A percentile compares a stretch with the other conserved stretches of the same genome.
Evolutionary conservation across 257 asterid species (phyloP).

Genomic region (Rauvolfia tetraphylla): DNA sequence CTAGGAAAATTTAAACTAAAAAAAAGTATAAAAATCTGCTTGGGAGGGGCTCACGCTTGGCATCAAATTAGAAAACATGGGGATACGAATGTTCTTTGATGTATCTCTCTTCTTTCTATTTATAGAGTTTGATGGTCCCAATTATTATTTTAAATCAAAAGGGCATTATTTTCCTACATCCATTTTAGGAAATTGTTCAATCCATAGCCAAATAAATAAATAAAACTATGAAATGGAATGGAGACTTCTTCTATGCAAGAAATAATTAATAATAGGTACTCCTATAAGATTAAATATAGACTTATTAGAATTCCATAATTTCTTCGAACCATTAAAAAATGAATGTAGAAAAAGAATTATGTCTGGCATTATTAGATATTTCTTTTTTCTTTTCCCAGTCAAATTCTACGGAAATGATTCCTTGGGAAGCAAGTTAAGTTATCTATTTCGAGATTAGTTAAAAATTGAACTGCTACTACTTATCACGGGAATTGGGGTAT

Average conservation of each 20-base stretch:
- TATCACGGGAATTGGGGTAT: background rate
- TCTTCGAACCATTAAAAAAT: background rate
- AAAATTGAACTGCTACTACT: background rate
- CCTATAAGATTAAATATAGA: no score
- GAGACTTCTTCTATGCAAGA: no score
- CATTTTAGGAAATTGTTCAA: no score
- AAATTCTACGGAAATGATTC: background rate
- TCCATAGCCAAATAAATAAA: no score
- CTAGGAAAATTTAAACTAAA: no score
- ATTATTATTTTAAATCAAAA: no score
- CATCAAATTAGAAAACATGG: background rate
- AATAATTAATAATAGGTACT: no score
- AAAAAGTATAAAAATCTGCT: background rate
- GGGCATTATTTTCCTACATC: no score
- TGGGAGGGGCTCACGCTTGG: background rate
- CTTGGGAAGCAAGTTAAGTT: conserved; percentile 8
- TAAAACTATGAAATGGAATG: background rate
- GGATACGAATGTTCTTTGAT: background rate
- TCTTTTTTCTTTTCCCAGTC: background rate
- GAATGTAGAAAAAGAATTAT: background rate
- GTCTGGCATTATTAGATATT: no score
- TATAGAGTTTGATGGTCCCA: background rate
- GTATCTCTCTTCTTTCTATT: background rate
- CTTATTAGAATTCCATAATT: background rate
- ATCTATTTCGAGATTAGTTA: background rate